phyloP scores from a whole-genome alignment of 352 stramenopile species.

The Elongisporangium undulatum region DNA sequence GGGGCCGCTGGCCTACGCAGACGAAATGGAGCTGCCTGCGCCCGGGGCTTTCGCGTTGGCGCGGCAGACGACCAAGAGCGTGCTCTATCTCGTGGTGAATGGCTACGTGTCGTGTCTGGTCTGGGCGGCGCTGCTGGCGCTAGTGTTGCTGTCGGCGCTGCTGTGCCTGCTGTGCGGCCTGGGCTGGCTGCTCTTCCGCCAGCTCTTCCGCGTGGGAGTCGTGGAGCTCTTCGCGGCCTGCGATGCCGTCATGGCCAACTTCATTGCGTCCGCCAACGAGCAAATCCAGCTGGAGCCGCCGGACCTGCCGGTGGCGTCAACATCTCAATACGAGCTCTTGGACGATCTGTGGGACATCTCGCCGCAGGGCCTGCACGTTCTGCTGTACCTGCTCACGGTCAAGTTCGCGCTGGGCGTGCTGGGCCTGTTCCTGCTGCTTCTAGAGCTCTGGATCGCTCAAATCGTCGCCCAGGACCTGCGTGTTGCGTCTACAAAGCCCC shows the following conservation, averaged over 20 bases:
- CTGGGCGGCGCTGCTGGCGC: constrained; percentile 3
- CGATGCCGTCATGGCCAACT: constrained; percentile 17
- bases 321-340: constrained; percentile 1
- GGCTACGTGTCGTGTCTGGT: constrained; percentile 5
- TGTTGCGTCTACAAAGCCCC: not conserved
- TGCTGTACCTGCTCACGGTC: constrained; percentile 19
- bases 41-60: not conserved
- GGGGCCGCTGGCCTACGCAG: not conserved
- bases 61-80: not conserved
- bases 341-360: constrained; percentile 7
- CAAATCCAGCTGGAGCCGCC: constrained; percentile 9
- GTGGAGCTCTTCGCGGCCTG: constrained; percentile 10
- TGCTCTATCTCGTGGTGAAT: constrained; percentile 13
- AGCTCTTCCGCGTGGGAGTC: constrained; percentile 11
- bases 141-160: constrained; percentile 7
- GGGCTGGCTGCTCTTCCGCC: constrained; percentile 12
- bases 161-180: constrained; percentile 16
- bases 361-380: constrained; percentile 8
- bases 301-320: constrained; percentile 1
- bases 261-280: constrained; percentile 3
- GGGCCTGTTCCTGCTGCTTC: constrained; percentile 2
- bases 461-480: not conserved
- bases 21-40: not conserved
- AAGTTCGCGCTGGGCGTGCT: constrained; percentile 12
- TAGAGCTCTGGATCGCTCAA: constrained; percentile 5